phyloP scores from a whole-genome alignment of 805 yeast species.

The Myxozyma mucilagina region DNA sequence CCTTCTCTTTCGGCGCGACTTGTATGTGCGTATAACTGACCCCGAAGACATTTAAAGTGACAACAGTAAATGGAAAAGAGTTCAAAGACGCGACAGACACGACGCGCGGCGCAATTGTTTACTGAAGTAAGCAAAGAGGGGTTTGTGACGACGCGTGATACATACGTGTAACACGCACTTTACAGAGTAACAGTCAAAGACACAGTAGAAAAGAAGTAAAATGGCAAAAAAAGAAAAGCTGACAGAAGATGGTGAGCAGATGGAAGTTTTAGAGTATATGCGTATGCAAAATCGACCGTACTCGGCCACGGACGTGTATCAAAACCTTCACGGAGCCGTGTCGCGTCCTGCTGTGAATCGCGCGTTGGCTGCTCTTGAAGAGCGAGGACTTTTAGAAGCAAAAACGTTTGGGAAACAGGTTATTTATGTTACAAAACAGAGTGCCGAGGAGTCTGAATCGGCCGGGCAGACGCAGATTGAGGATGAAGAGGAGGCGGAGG shows the following conservation, averaged over 20 bases:
- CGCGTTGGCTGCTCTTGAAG: constrained; percentile 27
- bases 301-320: constrained; percentile 29
- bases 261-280: constrained; percentile 24
- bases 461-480: constrained; percentile 4
- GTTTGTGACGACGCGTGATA: not conserved
- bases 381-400: constrained; percentile 15
- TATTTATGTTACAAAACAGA: constrained; percentile 26
- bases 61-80: not conserved
- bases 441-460: not conserved
- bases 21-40: not conserved
- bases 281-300: constrained; percentile 30
- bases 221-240: not conserved
- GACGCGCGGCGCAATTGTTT: constrained; percentile 6
- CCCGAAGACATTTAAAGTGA: not conserved
- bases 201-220: not conserved
- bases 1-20: not conserved
- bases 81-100: not conserved
- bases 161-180: not conserved
- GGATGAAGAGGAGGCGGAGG: constrained; percentile 7
- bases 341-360: constrained; percentile 22
- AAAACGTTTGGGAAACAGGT: constrained; percentile 31
- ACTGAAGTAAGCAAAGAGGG: not conserved
- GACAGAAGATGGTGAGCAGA: constrained; percentile 1
- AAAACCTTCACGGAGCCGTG: constrained; percentile 24
- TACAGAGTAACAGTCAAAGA: not conserved